phyloP scores from a whole-genome alignment of 768 basidiomycete genomes.

The Termitomyces sp. region DNA sequence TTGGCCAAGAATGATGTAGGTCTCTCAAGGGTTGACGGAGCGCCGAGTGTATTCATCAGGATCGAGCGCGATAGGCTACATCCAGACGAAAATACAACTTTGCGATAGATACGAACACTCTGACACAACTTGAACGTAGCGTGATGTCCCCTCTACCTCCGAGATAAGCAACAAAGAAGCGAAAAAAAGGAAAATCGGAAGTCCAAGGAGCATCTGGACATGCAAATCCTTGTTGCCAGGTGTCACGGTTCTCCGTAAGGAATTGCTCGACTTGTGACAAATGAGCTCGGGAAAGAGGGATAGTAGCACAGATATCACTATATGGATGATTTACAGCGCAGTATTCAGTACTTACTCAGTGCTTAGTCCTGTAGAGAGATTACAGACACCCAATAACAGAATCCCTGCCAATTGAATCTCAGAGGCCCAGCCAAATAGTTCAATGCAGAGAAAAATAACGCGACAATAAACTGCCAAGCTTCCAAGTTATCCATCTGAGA shows the following conservation, averaged over 20 bases:
- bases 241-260: no score
- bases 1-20: background rate
- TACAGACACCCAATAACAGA: no score
- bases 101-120: no score
- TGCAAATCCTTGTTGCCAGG: background rate
- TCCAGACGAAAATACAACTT: no score
- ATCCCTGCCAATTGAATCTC: no score
- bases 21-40: background rate
- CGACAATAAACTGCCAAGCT: background rate
- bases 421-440: background rate
- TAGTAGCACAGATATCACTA: no score
- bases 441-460: constrained; percentile 4
- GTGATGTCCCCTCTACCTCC: background rate
- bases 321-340: no score
- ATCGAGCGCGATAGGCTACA: no score
- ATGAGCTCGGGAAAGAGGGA: background rate
- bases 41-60: background rate
- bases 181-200: background rate
- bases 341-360: no score
- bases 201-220: background rate
- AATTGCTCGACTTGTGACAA: no score
- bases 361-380: no score
- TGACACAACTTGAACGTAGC: background rate
- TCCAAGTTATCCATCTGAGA: background rate
- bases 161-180: background rate